Conservation (phyloP, 1,284 basidiomycete species). For the Xerocomus minutiporus region DNA sequence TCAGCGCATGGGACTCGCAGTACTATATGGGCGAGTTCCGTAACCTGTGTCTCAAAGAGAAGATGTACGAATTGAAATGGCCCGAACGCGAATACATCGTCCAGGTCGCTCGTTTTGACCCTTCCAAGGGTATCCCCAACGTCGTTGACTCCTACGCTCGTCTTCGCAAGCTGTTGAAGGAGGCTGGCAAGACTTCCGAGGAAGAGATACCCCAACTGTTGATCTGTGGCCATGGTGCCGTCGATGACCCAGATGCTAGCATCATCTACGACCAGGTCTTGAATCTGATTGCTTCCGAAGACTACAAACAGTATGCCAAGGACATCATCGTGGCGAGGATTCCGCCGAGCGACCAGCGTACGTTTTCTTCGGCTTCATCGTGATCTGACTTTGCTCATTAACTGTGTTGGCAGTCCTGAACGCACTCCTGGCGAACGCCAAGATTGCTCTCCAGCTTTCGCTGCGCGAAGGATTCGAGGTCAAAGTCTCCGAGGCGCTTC, state of each 20-base stretch:
- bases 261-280: conserved; percentile 80
- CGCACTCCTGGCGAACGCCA: conserved; percentile 70
- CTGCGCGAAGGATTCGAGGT: conserved; percentile 89
- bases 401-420: conserved; percentile 55
- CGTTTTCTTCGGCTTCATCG: conserved; percentile 25
- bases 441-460: conserved; percentile 73
- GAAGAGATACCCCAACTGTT: conserved; percentile 74
- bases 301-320: conserved; percentile 54
- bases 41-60: conserved; percentile 65
- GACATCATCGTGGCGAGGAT: conserved; percentile 77
- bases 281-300: conserved; percentile 48
- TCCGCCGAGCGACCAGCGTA: conserved; percentile 76
- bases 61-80: conserved; percentile 76
- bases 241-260: conserved; percentile 81
- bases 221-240: conserved; percentile 83
- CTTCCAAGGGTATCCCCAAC: conserved; percentile 70
- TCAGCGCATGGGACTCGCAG: conserved; percentile 69
- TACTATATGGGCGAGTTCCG: conserved; percentile 84
- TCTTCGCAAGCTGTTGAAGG: conserved; percentile 62
- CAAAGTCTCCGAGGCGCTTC: conserved; percentile 86
- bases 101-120: conserved; percentile 84
- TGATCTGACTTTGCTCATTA: neutral
- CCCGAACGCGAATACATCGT: conserved; percentile 76
- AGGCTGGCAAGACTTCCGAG: conserved; percentile 41
- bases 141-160: conserved; percentile 79